A percentile compares a stretch with the other conserved stretches of the same genome.
phyloP scores from a whole-genome alignment of 148 eudicot genomes.

The Nyssa sinensis region DNA sequence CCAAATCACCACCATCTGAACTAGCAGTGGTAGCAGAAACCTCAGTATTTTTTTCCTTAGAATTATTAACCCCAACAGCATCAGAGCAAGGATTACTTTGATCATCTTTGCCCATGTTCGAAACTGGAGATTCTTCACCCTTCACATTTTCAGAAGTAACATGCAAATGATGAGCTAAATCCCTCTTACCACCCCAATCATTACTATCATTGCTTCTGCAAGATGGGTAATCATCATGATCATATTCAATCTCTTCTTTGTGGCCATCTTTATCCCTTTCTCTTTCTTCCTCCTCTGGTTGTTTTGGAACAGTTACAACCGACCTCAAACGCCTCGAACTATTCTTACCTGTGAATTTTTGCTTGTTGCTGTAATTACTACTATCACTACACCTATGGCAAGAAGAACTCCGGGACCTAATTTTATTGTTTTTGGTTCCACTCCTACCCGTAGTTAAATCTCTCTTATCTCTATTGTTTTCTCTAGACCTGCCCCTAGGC shows the following conservation, averaged over 20 bases:
- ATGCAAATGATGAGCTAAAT: slow-evolving; percentile 20
- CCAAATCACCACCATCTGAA: slow-evolving; percentile 49
- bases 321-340: slow-evolving; percentile 65
- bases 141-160: slow-evolving; percentile 20
- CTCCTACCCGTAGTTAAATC: slow-evolving; percentile 27
- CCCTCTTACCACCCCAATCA: slow-evolving; percentile 43
- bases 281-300: slow-evolving; percentile 24
- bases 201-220: slow-evolving; percentile 65
- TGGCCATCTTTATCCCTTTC: slow-evolving; percentile 34
- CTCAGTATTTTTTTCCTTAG: slow-evolving; percentile 22
- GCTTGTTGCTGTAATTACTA: slow-evolving; percentile 26
- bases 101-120: slow-evolving; percentile 23
- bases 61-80: slow-evolving; percentile 3
- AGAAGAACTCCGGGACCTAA: slow-evolving; percentile 49
- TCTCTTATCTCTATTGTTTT: slow-evolving; percentile 25
- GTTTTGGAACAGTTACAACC: slow-evolving; percentile 48
- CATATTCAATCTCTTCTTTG: slow-evolving; percentile 71
- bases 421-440: slow-evolving; percentile 19
- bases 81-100: slow-evolving; percentile 14
- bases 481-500: slow-evolving; percentile 27
- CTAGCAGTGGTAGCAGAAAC: slow-evolving; percentile 24
- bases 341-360: slow-evolving; percentile 28
- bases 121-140: slow-evolving; percentile 26
- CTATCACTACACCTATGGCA: slow-evolving; percentile 28
- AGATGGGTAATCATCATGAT: slow-evolving; percentile 62